Evolutionary conservation across 2,329 filamentous ascomycete genomes (phyloP), one percentile per base, ranked within the genome.

Genomic region (Metarhizium rileyi): DNA sequence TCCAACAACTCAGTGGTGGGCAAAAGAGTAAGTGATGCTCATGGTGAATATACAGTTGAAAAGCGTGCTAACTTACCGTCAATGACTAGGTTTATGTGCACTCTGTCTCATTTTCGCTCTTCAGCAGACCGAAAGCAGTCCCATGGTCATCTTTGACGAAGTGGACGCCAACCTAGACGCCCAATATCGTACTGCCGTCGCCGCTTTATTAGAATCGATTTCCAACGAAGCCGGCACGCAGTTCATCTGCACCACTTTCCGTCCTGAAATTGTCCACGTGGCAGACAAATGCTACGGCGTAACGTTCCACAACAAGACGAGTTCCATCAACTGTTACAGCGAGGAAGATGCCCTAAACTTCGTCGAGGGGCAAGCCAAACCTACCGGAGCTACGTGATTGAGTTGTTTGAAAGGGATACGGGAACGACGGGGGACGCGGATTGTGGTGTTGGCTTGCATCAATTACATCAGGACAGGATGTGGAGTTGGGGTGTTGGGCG

Each of bases 41-140:
- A 20, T 20, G 2, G 35, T 20, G 35, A 8, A 18, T 4, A 5
- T 18, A 20, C 35, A 38, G 20, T 30, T 38, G 35, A 38, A 38
- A 38, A 20, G 33, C 33, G 16, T 50, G 26, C 47, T 53, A 48
- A 56, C 56, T 61, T 54, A 60, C 54, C 47, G 52, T 42, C 53
- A 0, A 42, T 38, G 27, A 43, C 46, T 55, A 90, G 87, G 88
- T 80, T 75, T 97, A 54, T 97, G 91, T 67, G 93, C 93, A 9
- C 80, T 98, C n/a, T 94, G 93, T 42, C 81, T 98, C 47, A 94
- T 98, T 58, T 98, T 98, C 65, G 93, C 93, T n/a, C 94, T 98
- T 58, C 93, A 98, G 69, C 88, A 90, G 58, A 95, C 91, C 52
- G 93, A 98, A 65, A 93, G 91, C 9, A 94, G 91, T 42, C 93